These are phyloP conservation scores for Kalmusia sp. DNA, from an alignment of 2,329 filamentous ascomycete species.

Conservation along the genomic window DNA sequence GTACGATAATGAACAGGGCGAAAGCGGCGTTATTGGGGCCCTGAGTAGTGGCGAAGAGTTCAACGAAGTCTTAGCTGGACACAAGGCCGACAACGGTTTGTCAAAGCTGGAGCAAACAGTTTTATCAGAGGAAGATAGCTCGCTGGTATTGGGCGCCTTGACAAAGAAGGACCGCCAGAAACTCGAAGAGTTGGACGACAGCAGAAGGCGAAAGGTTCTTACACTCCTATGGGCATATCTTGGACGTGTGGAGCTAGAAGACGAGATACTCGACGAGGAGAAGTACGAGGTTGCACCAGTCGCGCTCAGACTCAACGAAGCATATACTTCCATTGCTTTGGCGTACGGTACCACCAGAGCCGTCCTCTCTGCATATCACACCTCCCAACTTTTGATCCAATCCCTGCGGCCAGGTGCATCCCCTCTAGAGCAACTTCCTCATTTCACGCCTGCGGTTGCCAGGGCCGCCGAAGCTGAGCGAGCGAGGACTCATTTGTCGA, in stretches of 20 bases:
- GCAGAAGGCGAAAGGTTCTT: slow-evolving; percentile 82
- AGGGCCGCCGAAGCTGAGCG: slow-evolving; percentile 74
- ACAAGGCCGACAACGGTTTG: slow-evolving; percentile 80
- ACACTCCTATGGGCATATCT: slow-evolving; percentile 95
- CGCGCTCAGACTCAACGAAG: slow-evolving; percentile 82
- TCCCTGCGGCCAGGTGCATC: slow-evolving; percentile 83
- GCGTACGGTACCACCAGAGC: slow-evolving; percentile 85
- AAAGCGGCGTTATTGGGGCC: slow-evolving; percentile 79
- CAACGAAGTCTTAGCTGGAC: slow-evolving; percentile 74
- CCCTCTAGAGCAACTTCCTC: slow-evolving; percentile 88
- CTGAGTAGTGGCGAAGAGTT: slow-evolving; percentile 89
- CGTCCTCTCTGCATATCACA: slow-evolving; percentile 80
- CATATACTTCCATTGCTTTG: slow-evolving; percentile 85
- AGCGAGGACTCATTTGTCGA: slow-evolving; percentile 68
- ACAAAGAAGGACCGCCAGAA: slow-evolving; percentile 76
- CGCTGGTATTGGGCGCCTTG: slow-evolving; percentile 65
- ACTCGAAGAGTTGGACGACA: slow-evolving; percentile 81
- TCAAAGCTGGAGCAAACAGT: slow-evolving; percentile 85
- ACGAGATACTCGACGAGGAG: slow-evolving; percentile 76
- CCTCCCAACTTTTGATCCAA: slow-evolving; percentile 88
- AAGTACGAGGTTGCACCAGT: slow-evolving; percentile 91
- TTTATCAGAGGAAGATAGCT: slow-evolving; percentile 64
- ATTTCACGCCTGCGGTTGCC: slow-evolving; percentile 73
- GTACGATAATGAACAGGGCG: slow-evolving; percentile 83
- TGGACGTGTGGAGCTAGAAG: slow-evolving; percentile 83